Evolutionary conservation across 257 asterid genomes (phyloP), one percentile per base, ranked within the genome.

Genomic region (Coffea eugenioides): DNA sequence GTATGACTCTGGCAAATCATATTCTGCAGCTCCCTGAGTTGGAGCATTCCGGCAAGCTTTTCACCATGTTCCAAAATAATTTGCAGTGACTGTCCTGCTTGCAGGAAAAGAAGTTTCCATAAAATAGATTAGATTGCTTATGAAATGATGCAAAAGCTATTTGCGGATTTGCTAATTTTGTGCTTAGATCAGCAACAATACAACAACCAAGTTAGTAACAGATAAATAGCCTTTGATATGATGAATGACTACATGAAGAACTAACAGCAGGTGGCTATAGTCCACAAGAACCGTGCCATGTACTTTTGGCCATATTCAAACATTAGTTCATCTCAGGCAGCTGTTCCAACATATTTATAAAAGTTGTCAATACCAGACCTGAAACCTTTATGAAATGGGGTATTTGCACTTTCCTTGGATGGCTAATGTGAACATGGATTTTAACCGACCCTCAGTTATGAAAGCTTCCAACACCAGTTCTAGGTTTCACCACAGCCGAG

Each of bases 31-130:
- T 95, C 98, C 86, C 97, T 88, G 80, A 95, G 83, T 89, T 88
- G 92, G 79, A 90, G 88, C 94, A 95, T 90, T 83, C 90, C 95
- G 67, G 97, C 89, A 82, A 95, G 96, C 90, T 91, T 95, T 85
- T 95, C 99, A 18, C 98, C 97, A 76, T 95, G 99, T 84, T 95
- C 99, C 94, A 93, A 86, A 82, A 95, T 87, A 82, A 86, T 89
- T 85, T 90, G 99, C 90, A 93, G 82, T 34, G 99, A 84, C 85
- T 88, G 88, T 83, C 96, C 99, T 95, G 93, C 80, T 74, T 82
- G 73, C 83, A 87, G 52, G 73, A 86, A 77, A 69, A 31, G 57
- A 68, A 27, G 66, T 23, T 41, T 69, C 73, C 27, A 54, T 8
- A 74, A 49, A 46, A 36, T 9, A 34, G 4, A 57, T 31, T 31